Base-by-base conservation (phyloP, 2,329 filamentous ascomycete species). In the Colletotrichum magnum region DNA sequence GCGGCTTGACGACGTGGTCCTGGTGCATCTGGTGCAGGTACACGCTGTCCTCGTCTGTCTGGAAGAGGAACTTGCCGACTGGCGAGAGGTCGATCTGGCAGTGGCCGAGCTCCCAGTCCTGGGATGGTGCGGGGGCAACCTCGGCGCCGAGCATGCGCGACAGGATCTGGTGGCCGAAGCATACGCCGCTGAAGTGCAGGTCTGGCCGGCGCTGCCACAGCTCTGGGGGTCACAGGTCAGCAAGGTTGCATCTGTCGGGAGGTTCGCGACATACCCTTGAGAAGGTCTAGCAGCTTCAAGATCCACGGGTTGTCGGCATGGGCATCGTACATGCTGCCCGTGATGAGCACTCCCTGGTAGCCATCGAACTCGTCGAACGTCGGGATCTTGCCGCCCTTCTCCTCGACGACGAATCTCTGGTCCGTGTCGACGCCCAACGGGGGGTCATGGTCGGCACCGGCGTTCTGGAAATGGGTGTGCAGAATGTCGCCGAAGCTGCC, bases 131-230 rank as follows among this genome's bases (percentile, higher is more conserved):
- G 36, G 89, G 84, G 16, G 85, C 90, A 2, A 95, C 91, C 71
- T 88, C 87, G n/a, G 84, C 87, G 6, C 90, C 92, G 66, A 94
- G 78, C 2, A 93, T 91, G 36, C 93, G 86, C 1, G 89, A 90
- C 39, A 96, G 83, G 71, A 96, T 90, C 79, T 95, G 93, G 75
- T 95, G 93, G 6, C 93, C 93, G 77, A 94, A 95, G 78, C 93
- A 96, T 10, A 95, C 89, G 2, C 93, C 93, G 18, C 94, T 88
- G 41, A 95, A 80, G 41, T 84, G 83, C 54, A 89, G 85, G 21
- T 86, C 82, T 1, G 86, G 86, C 2, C 85, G 80, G 5, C 79
- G 75, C 6, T 77, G 75, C 87, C 86, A 90, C 4, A 89, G 73
- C 39, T 85, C 84, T 83, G 32, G 32, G 2, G 0, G 0, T 36